Evolutionary conservation across 257 asterid genomes (phyloP), one percentile per base, ranked within the genome.

Genomic region (Plantago ovata): DNA sequence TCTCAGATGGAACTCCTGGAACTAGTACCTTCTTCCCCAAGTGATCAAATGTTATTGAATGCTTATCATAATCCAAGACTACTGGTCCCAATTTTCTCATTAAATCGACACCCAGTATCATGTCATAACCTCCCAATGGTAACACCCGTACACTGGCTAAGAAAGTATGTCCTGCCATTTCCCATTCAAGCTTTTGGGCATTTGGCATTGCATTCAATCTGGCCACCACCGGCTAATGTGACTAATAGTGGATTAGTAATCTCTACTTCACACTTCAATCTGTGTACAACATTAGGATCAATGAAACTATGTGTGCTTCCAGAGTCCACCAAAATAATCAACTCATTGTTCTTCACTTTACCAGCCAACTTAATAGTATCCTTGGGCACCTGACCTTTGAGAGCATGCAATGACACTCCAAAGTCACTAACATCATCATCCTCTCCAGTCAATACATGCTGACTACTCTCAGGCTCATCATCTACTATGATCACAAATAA

Each of bases 81-180:
- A n/a, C n/a, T n/a, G n/a, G n/a, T n/a, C n/a, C n/a, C n/a, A n/a
- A 11, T 7, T 36, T 23, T 7, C 45, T 49, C n/a, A 49, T 6
- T 33, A 15, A 33, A 9, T 61, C 65, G 0, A 60, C 65, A 0
- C 65, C 65, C 2, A 47, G 11, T 0, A 60, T 46, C 38, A 60
- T 47, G 13, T 61, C 65, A 47, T 28, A 33, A 0, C 19, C 10
- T 1, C 56, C 44, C 19, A 33, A 7, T 4, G 11, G 15, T 0
- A 61, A 1, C 10, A 47, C 15, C 9, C 47, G 32, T 1, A 33
- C 1, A 19, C 3, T 33, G 15, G 56, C 28, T 0, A 7, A 11
- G 16, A 22, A 19, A 10, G 4, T 28, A 5, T 51, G 9, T 0
- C 22, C 48, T 1, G 23, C 47, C 46, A 16, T 48, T 2, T 9